Evolutionary conservation across 1,284 basidiomycete genomes (phyloP), one percentile per base, ranked within the genome.

Genomic region (Malassezia nana): DNA sequence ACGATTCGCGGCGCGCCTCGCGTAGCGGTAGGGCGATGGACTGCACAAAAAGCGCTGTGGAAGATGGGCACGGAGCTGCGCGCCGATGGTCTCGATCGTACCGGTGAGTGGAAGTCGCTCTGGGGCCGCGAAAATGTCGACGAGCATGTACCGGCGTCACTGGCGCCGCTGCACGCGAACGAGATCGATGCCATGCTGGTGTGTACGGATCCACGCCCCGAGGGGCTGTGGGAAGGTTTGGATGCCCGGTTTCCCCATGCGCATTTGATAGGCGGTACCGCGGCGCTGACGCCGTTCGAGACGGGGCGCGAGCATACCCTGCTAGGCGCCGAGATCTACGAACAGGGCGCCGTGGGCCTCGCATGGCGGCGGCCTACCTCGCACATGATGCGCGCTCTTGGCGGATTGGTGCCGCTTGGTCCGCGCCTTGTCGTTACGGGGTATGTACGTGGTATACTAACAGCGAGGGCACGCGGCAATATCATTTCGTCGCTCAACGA

Each of bases 271-370:
- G 86, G 86, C 13, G 77, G 89, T 18, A 73, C 85, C 12, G 84
- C 83, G 0, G 79, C 86, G 0, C 84, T 85, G 0, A 91, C 89
- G 0, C 87, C 88, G 0, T 91, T 91, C 72, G 77, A 88, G 18
- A 90, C 87, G 0, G 86, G 86, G 9, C 78, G 84, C 18, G 84
- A 85, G 1, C 81, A 84, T 44, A 90, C 88, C 0, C 83, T 89
- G 60, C 75, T 81, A 58, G 9, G 43, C 22, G 20, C 31, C 26
- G 67, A 78, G 2, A 79, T 87, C 20, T 74, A 80, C 59, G 58
- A 52, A 4, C 33, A 80, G 1, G 89, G 89, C 5, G 83, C 85
- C 0, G 81, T 91, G 3, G 87, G 87, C 0, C 57, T 89, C 8
- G 85, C 81, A 2, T 59, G 87, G 50, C 72, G 68, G 29, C 58